Percentiles rank a stretch among this genome's conserved stretches.
Evolutionary conservation across 805 yeast species (phyloP).

Genomic region (Yamadazyma ubonensis): DNA sequence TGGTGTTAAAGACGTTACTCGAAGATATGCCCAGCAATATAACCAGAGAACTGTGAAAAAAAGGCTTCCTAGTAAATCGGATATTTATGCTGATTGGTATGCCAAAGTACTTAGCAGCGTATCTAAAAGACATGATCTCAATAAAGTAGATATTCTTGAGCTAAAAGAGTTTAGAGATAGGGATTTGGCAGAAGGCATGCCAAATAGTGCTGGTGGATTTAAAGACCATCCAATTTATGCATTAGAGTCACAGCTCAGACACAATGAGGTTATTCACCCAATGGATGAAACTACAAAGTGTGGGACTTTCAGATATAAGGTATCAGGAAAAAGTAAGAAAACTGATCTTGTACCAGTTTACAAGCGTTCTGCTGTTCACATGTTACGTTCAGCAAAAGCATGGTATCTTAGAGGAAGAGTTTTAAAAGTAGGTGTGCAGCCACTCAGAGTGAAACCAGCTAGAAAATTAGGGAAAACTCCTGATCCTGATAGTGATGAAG

Average conservation of each 20-base stretch:
- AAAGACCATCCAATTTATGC: constrained; percentile 85
- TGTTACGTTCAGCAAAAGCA: constrained; percentile 69
- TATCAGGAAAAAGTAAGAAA: constrained; percentile 30
- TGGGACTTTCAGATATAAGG: constrained; percentile 62
- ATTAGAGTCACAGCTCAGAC: constrained; percentile 68
- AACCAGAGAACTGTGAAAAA: constrained; percentile 76
- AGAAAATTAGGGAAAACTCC: constrained; percentile 8
- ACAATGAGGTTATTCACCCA: constrained; percentile 71
- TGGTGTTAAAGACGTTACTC: constrained; percentile 75
- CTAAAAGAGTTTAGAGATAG: constrained; percentile 58
- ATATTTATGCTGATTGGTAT: constrained; percentile 63
- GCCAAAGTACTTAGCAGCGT: constrained; percentile 40
- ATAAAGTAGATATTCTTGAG: constrained; percentile 50
- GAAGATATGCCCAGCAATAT: constrained; percentile 70
- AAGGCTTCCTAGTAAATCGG: constrained; percentile 58
- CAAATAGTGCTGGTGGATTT: constrained; percentile 78
- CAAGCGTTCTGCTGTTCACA: constrained; percentile 61
- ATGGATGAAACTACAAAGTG: constrained; percentile 53
- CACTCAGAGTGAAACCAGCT: constrained; percentile 44
- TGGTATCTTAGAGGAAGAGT: constrained; percentile 86
- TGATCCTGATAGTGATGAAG: constrained; percentile 29
- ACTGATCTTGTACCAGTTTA: constrained; percentile 56
- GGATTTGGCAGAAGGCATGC: constrained; percentile 80
- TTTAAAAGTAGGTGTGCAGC: constrained; percentile 67
- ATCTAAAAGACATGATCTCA: constrained; percentile 9